Percentiles rank a stretch among this genome's conserved stretches.
Evolutionary conservation across 805 yeast genomes (phyloP).

Genomic region (Lachancea sp.): DNA sequence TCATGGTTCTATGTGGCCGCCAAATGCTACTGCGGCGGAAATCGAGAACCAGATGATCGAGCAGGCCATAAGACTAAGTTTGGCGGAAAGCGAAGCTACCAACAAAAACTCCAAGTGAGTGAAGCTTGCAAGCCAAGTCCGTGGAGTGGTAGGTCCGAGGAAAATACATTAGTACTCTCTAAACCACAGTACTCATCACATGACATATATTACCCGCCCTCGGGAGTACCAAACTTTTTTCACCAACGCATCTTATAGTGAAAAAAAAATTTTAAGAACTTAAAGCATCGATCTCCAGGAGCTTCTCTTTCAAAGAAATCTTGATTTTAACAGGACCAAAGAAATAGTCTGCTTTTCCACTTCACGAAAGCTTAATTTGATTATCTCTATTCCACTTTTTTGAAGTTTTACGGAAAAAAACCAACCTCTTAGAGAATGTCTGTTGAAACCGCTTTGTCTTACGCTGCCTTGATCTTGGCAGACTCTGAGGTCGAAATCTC

Average conservation of each 20-base stretch:
- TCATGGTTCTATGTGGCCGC: conserved; percentile 2
- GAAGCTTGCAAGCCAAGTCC: no score
- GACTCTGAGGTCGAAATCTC: conserved; percentile 95
- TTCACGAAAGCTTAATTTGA: conserved; percentile 29
- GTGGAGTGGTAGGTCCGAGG: no score
- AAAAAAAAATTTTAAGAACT: conserved; percentile 7
- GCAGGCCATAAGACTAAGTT: conserved; percentile 71
- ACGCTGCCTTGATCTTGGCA: conserved; percentile 97
- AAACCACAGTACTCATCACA: no score
- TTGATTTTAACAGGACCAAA: conserved; percentile 17
- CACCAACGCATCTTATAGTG: not conserved
- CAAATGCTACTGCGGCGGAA: conserved; percentile 29
- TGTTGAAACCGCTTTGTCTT: conserved; percentile 83
- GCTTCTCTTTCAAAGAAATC: not conserved
- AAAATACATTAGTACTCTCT: not conserved
- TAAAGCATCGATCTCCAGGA: conserved; percentile 6
- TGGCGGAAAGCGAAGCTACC: conserved; percentile 41
- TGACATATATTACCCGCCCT: not conserved
- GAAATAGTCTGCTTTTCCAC: conserved; percentile 32
- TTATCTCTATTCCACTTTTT: conserved; percentile 29
- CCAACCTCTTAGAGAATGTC: conserved; percentile 48
- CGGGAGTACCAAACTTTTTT: conserved; percentile 6
- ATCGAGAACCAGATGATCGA: conserved; percentile 75
- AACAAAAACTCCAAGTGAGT: not conserved
- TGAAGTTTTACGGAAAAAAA: conserved; percentile 10